Evolutionary conservation across 108 stramenopile species (phyloP), one percentile per base, ranked within the genome.

Genomic region (Pseudonitzschia multiseries): DNA sequence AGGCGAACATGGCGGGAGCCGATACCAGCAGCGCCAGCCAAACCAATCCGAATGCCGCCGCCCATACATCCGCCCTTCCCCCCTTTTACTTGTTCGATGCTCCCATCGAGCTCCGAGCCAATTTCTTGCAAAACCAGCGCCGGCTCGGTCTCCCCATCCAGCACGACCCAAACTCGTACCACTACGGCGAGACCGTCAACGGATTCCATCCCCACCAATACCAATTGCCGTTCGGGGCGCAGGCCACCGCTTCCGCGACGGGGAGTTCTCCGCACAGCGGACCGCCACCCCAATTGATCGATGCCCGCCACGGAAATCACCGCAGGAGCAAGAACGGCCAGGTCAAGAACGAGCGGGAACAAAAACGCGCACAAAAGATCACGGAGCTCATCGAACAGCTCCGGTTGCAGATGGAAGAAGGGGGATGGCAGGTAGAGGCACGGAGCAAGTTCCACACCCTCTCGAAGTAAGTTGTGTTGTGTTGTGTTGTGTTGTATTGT

Each of bases 391-490:
- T 91, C 69, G 85, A 90, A 13, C 79, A 87, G 50, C 72, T 94
- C 36, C 74, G 93, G 2, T 32, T 69, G 15, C 82, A 81, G 22
- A 94, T 94, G 90, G 79, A 91, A 65, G 60, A 87, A 24, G 93
- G 81, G 26, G 93, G 93, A 0, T 89, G 88, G 87, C 82, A 87
- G 68, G 77, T 87, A 41, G 90, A 89, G 71, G 75, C 87, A 70
- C 86, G 88, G 74, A 92, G 90, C 76, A 94, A 94, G 70, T 89
- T 88, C 74, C 86, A 92, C 57, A 91, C 86, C 27, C 73, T 94
- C 63, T 89, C 87, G 15, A 84, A 86, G 93, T 90, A 81, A 86
- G 89, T 89, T 17, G n/a, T 28, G 42, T n/a, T 42, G 42, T 42
- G 42, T 9, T 42, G 42, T 42, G 42, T 9, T 42, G 42, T 42